phyloP scores from a whole-genome alignment of 1,284 basidiomycete species.

The Pseudozyma thailandica region DNA sequence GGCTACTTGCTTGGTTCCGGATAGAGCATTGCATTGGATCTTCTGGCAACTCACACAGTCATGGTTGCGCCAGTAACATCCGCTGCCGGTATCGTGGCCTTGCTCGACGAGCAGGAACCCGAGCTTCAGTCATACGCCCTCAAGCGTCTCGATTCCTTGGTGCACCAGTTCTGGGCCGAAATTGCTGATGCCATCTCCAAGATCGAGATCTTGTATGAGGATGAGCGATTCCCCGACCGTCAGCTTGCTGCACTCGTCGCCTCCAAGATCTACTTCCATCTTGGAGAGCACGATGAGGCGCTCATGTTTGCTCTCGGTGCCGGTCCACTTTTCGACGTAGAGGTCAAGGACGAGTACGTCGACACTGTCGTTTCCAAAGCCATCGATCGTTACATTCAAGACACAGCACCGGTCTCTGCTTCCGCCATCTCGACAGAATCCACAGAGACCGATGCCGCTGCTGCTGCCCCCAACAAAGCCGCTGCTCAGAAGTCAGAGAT shows the following conservation, averaged over 20 bases:
- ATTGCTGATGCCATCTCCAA: slow-evolving; percentile 66
- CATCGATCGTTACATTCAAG: slow-evolving; percentile 65
- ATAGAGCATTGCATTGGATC: not conserved
- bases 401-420: slow-evolving; percentile 18
- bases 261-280: slow-evolving; percentile 67
- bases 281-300: slow-evolving; percentile 67
- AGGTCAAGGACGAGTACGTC: slow-evolving; percentile 65
- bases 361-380: slow-evolving; percentile 68
- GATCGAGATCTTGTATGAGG: slow-evolving; percentile 66
- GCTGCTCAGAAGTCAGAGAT: slow-evolving; percentile 15
- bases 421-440: slow-evolving; percentile 16
- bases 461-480: slow-evolving; percentile 13
- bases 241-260: slow-evolving; percentile 66
- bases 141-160: slow-evolving; percentile 63
- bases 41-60: not conserved
- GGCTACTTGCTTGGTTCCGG: not conserved
- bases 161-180: slow-evolving; percentile 67
- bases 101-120: slow-evolving; percentile 65
- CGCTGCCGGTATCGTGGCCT: slow-evolving; percentile 63
- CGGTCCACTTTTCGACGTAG: slow-evolving; percentile 63
- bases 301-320: slow-evolving; percentile 67
- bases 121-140: slow-evolving; percentile 66
- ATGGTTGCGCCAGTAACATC: slow-evolving; percentile 54
- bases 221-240: slow-evolving; percentile 61
- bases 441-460: too few species aligned